Percentiles rank a stretch among this genome's conserved stretches.
Conservation (phyloP, 257 asterid genomes). For the Solanum chiquidenum region DNA sequence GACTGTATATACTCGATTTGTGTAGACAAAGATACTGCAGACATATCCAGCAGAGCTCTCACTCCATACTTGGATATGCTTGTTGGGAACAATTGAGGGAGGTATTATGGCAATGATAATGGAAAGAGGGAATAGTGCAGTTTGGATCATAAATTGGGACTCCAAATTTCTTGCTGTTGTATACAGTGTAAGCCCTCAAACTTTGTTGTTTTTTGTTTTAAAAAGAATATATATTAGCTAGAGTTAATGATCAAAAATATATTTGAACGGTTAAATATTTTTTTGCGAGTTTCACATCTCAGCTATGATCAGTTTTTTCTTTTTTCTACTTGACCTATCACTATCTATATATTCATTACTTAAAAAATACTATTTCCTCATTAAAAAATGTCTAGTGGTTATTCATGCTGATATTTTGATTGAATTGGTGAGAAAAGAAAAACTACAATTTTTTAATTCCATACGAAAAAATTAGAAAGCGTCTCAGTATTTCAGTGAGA, state of each 20-base stretch:
- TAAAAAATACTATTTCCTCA: neutral
- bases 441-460: no score
- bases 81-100: constrained; percentile 64
- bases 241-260: neutral
- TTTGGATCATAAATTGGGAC: constrained; percentile 79
- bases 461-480: neutral
- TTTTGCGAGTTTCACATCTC: neutral
- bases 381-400: neutral
- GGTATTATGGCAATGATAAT: constrained; percentile 50
- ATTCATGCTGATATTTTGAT: neutral
- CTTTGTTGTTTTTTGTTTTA: neutral
- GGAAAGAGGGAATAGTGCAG: constrained; percentile 56
- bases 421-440: neutral
- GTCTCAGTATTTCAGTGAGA: neutral
- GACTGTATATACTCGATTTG: neutral
- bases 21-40: constrained; percentile 1
- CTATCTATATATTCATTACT: neutral
- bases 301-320: neutral
- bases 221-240: neutral
- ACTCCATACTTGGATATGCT: constrained; percentile 80
- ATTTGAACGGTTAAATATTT: neutral
- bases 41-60: constrained; percentile 76
- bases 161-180: constrained; percentile 58
- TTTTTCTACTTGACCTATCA: neutral
- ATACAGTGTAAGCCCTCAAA: constrained; percentile 73